Base-by-base conservation (phyloP, 73 alveolate species). In the Urostyla sp. region DNA sequence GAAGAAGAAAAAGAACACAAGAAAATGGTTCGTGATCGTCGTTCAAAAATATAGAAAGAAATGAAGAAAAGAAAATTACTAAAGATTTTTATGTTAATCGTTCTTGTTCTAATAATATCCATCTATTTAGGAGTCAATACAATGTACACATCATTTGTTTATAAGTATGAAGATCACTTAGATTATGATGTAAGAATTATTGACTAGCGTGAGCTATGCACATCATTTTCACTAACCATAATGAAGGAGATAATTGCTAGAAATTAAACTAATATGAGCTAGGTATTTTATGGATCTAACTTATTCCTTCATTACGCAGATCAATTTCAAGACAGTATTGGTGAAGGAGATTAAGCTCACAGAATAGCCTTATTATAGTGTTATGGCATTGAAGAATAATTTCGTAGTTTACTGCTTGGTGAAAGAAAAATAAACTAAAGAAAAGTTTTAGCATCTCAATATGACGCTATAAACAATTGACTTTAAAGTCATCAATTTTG, bases 51-150 rank as follows among this genome's bases (percentile, higher is more conserved):
- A 38, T 34, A 35, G 15, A 27, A 23, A 0, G 31, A 35, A 20
- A 15, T 73, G 7, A 73, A 73, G 23, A 50, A 46, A 32, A 50
- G 85, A 6, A 73, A 73, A 53, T 34, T 23, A 1, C 32, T n/a
- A 21, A 73, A 73, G 52, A 23, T 73, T 18, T 1, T 48, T 8
- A 27, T 40, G 35, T 26, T 73, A 23, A 21, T 73, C 5, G 3
- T 48, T 2, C 35, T 73, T 5, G 73, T 54, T 4, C 23, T 73
- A 1, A 46, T 73, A n/a, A 48, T 73, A n/a, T 23, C 73, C 27
- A 73, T 73, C 4, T 73, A 73, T 37, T 30, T 73, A 3, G 85
- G 74, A 0, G 69, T 73, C 18, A 73, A 51, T n/a, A 54, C 85
- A 11, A 36, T 51, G 59, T 73, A 73, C 24, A 73, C 69, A 15